Evolutionary conservation across 371 early-diverging fungal species (phyloP), one percentile per base, ranked within the genome.

Genomic region (Mortierella sp.): DNA sequence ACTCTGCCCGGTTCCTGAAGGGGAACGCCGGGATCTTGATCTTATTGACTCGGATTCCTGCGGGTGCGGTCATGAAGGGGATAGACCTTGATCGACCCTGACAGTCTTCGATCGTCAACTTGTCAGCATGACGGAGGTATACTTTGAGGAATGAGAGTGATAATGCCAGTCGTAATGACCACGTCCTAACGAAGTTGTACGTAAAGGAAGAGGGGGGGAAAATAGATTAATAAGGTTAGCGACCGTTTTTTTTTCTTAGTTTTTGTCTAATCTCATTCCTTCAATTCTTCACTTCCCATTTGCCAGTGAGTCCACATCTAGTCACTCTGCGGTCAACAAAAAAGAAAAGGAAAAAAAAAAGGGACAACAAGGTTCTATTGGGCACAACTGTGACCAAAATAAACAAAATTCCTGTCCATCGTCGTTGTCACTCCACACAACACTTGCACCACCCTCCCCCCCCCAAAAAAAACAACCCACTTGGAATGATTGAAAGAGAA

Each of bases 11-110:
- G 24, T 71, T 43, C 7, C 83, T 74, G 32, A 70, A 83, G 32
- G 83, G 83, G 12, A 74, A 80, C 0, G 80, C 71, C 0, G 83
- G 80, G 51, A 83, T 80, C 49, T 80, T 83, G 77, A 83, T 72
- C 51, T 80, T 79, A 3, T 83, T 70, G 6, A 83, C 35, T 2
- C 80, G 74, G 41, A 71, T 80, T 6, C 83, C 77, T 32, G 72
- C 60, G 0, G 80, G 80, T n/a, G 83, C 83, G 18, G 77, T 83
- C 83, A 80, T 83, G 72, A 83, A 83, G 11, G 83, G 83, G 27
- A 83, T 83, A 1, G 83, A 60, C 51, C 80, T 79, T 7, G 83
- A 83, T 11, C 83, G 74, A 32, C 38, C 10, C 44, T 83, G 83
- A 58, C 83, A 83, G 4, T 73, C 80, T 21, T 83, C 83, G 38